These are phyloP conservation scores for Trypanosoma avium DNA, from an alignment of 208 protist species.

Conservation along the genomic window DNA sequence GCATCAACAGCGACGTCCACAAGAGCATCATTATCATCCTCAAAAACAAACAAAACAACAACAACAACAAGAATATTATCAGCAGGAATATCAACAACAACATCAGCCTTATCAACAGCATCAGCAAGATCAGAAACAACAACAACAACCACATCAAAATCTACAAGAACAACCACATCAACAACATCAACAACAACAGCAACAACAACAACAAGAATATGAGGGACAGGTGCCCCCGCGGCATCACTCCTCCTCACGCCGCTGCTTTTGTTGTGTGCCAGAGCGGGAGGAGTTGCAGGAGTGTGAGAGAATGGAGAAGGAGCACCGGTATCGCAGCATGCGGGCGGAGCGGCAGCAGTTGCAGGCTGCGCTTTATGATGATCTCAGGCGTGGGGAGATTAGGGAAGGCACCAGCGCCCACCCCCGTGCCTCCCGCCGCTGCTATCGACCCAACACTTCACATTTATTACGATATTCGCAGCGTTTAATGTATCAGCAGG, in stretches of 20 bases:
- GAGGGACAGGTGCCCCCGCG: not conserved
- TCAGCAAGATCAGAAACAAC: not conserved
- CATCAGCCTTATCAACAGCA: not conserved
- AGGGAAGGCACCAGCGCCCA: no score
- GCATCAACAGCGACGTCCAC: not conserved
- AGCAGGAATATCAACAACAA: not conserved
- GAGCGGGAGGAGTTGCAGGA: constrained; percentile 62
- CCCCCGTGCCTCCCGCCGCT: not conserved
- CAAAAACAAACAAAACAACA: not conserved
- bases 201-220: not conserved
- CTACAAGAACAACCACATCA: constrained; percentile 1
- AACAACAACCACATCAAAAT: not conserved
- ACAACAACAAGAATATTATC: not conserved
- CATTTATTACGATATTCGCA: constrained; percentile 65
- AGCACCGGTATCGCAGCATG: constrained; percentile 43
- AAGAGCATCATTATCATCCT: not conserved
- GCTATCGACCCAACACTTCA: constrained; percentile 52
- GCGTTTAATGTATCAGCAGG: constrained; percentile 47
- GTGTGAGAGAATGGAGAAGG: constrained; percentile 50
- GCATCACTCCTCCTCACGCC: constrained; percentile 13
- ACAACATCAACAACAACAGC: not conserved
- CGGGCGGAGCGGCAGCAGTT: constrained; percentile 39
- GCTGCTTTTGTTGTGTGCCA: constrained; percentile 58
- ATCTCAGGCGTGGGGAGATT: constrained; percentile 10
- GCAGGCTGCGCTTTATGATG: constrained; percentile 17